These are phyloP conservation scores for Aspergillus fumigatiaffinis DNA, from an alignment of 2,329 filamentous ascomycete genomes.

Conservation along the genomic window DNA sequence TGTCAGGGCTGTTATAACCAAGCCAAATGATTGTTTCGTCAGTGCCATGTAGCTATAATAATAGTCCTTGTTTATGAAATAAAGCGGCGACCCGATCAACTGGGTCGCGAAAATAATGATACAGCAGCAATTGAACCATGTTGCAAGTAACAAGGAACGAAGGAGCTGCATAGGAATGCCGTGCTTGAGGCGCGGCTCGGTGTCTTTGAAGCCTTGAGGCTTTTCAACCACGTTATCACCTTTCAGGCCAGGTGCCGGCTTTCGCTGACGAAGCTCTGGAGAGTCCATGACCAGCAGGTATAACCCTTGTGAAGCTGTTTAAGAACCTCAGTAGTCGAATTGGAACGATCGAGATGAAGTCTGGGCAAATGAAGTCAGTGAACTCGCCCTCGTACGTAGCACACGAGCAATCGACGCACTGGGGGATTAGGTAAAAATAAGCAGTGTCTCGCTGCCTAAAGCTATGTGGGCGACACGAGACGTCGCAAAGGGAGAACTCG, in stretches of 20 bases:
- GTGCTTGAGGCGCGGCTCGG: conserved; percentile 42
- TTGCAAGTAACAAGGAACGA: conserved; percentile 41
- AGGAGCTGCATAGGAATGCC: conserved; percentile 43
- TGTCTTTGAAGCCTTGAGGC: conserved; percentile 18
- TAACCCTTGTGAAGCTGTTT: not conserved
- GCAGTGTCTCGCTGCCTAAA: not conserved
- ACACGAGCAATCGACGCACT: not conserved
- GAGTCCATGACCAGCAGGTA: conserved; percentile 25
- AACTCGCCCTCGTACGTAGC: not conserved
- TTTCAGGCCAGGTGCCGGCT: conserved; percentile 14
- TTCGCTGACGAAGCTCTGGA: conserved; percentile 31
- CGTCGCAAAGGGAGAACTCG: not conserved
- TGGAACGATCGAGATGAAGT: not conserved
- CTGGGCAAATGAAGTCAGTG: not conserved
- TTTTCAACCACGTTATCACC: conserved; percentile 12
- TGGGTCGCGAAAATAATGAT: conserved; percentile 51
- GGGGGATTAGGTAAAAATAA: not conserved
- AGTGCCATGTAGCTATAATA: conserved; percentile 64
- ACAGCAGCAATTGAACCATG: conserved; percentile 44
- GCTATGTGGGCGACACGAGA: not conserved
- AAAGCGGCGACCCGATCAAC: conserved; percentile 57
- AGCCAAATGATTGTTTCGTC: conserved; percentile 62
- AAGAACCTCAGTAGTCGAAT: not conserved
- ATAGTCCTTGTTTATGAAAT: conserved; percentile 57
- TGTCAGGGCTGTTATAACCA: conserved; percentile 60